A percentile compares a stretch with the other conserved stretches of the same genome.
Evolutionary conservation across 352 stramenopile species (phyloP).

Genomic region (Halophytophthora polymorphica): DNA sequence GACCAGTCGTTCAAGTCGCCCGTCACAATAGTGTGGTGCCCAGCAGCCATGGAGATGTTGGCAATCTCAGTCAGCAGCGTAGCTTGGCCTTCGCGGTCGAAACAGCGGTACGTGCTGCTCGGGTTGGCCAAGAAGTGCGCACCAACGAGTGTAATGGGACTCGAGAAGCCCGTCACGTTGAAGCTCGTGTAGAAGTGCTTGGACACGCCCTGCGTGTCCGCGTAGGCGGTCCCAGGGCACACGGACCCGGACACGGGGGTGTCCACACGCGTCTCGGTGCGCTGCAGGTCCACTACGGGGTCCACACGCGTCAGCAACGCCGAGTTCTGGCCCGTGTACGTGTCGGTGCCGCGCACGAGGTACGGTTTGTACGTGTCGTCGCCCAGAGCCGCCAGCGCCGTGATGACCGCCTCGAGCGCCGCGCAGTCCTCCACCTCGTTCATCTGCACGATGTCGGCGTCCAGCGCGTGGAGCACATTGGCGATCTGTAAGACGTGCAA

Average conservation of each 20-base stretch:
- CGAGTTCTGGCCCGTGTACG: slow-evolving; percentile 64
- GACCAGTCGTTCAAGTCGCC: slow-evolving; percentile 75
- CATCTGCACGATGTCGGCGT: slow-evolving; percentile 68
- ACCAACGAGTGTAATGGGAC: slow-evolving; percentile 61
- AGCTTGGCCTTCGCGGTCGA: slow-evolving; percentile 61
- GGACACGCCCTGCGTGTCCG: slow-evolving; percentile 46
- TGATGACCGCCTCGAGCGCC: slow-evolving; percentile 50
- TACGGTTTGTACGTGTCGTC: slow-evolving; percentile 66
- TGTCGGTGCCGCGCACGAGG: slow-evolving; percentile 54
- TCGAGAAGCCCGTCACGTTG: slow-evolving; percentile 58
- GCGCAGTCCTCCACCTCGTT: slow-evolving; percentile 64
- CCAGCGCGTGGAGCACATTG: slow-evolving; percentile 38
- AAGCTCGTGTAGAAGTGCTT: slow-evolving; percentile 78
- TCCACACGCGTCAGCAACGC: slow-evolving; percentile 65
- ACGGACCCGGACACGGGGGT: slow-evolving; percentile 53
- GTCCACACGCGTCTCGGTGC: slow-evolving; percentile 25
- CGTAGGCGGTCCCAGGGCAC: slow-evolving; percentile 38
- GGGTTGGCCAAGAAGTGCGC: slow-evolving; percentile 64
- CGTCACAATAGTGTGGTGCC: slow-evolving; percentile 61
- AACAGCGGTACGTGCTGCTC: slow-evolving; percentile 49
- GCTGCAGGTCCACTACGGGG: slow-evolving; percentile 42
- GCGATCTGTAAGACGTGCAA: slow-evolving; percentile 55
- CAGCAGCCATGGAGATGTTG: slow-evolving; percentile 33
- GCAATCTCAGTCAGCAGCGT: slow-evolving; percentile 44
- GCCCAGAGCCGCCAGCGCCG: slow-evolving; percentile 36